Evolutionary conservation across 768 basidiomycete species (phyloP), one percentile per base, ranked within the genome.

Genomic region (Pleurotus tuber-regium): DNA sequence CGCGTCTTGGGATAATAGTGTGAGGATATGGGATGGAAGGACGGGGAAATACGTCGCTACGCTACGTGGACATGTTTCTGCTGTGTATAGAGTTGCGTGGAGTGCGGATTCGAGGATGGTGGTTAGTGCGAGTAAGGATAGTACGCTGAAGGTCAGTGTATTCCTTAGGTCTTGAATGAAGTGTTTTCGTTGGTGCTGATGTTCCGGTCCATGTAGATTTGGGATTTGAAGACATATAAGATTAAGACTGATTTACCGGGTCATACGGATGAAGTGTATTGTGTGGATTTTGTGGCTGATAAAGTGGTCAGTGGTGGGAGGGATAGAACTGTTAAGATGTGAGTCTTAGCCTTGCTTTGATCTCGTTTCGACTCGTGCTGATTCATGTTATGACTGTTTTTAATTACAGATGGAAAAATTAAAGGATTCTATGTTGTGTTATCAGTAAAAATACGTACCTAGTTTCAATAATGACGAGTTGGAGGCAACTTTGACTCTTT

Each of bases 291-390:
- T 64, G 95, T 99, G 1, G 95, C 94, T 1, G 96, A 99, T 72
- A 99, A 99, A 67, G 81, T 98, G n/a, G 93, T 97, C 57, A 96
- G 92, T 63, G 96, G 95, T n/a, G 96, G 96, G 11, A 73, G 89
- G 38, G 96, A 98, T 70, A 82, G 84, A 60, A 87, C 83, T 16
- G 83, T 98, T 9, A 97, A 97, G 72, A 98, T 98, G 92, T 97
- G 63, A 59, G 91, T 72, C 35, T 4, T 1, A 8, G 18, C 16
- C 11, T 36, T 39, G 14, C n/a, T 47, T 46, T 43, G 19, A 39
- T n/a, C n/a, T n/a, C n/a, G n/a, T n/a, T n/a, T n/a, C n/a, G 11
- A 19, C 1, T 19, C 26, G 9, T n/a, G 7, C 31, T 52, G 23
- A 21, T 24, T 26, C 21, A 23, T 40, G 49, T 19, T 19, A 18